Evolutionary conservation across 371 early-diverging fungal species (phyloP).

Genomic region (Circinella umbellata): DNA sequence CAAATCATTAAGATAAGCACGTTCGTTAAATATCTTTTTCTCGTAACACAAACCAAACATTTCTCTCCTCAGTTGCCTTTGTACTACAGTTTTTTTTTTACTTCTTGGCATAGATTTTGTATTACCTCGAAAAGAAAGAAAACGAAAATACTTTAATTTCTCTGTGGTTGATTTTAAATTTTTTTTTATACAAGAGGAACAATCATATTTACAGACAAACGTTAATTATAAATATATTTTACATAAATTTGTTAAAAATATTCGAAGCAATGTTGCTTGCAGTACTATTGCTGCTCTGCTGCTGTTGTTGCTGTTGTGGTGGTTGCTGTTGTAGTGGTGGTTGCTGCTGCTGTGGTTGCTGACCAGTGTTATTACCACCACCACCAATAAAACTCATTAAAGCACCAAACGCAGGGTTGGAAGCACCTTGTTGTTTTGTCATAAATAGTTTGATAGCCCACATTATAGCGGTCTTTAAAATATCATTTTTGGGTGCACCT

Average conservation of each 20-base stretch:
- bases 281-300: neutral
- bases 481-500: slow-evolving; percentile 20
- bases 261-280: neutral
- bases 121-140: neutral
- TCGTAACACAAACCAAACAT: too few species aligned
- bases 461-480: slow-evolving; percentile 14
- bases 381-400: slow-evolving; percentile 26
- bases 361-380: slow-evolving; percentile 13
- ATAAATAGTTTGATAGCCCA: slow-evolving; percentile 28
- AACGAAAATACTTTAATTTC: neutral
- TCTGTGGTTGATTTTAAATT: too few species aligned
- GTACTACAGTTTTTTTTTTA: neutral
- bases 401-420: slow-evolving; percentile 21
- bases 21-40: too few species aligned
- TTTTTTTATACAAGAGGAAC: too few species aligned
- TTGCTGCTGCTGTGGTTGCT: neutral
- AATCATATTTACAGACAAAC: too few species aligned
- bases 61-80: too few species aligned
- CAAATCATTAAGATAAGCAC: too few species aligned
- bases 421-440: slow-evolving; percentile 14
- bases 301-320: too few species aligned
- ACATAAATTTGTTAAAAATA: slow-evolving; percentile 20
- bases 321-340: too few species aligned
- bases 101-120: slow-evolving; percentile 3
- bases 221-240: neutral